phyloP scores from a whole-genome alignment of 768 basidiomycete genomes.

The Suillus cothurnatus region DNA sequence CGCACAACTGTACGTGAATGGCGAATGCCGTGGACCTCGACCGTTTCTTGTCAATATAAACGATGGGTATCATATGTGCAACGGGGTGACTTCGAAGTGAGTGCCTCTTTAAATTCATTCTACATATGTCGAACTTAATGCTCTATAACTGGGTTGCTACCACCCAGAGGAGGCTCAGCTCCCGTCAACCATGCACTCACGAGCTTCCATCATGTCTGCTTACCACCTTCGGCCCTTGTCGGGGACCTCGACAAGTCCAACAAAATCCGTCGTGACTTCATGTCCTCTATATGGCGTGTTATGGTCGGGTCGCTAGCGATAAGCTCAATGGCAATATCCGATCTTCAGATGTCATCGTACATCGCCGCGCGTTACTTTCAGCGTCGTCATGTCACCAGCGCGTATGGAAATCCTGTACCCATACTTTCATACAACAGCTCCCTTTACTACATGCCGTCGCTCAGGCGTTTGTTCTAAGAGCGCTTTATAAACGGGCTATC shows the following conservation, averaged over 20 bases:
- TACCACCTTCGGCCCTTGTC: slow-evolving; percentile 35
- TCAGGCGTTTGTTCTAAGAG: slow-evolving; percentile 38
- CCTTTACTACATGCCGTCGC: slow-evolving; percentile 40
- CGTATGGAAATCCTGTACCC: slow-evolving; percentile 19
- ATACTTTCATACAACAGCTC: slow-evolving; percentile 43
- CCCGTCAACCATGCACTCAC: slow-evolving; percentile 41
- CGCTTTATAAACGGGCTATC: slow-evolving; percentile 27
- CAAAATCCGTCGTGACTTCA: slow-evolving; percentile 22
- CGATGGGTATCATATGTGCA: slow-evolving; percentile 39
- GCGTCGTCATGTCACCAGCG: slow-evolving; percentile 22
- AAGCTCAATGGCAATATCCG: slow-evolving; percentile 26
- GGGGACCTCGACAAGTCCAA: slow-evolving; percentile 23
- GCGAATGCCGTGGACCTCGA: slow-evolving; percentile 37
- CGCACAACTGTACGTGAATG: slow-evolving; percentile 39
- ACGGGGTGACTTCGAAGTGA: slow-evolving; percentile 36
- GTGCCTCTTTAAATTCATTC: background rate
- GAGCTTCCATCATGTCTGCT: slow-evolving; percentile 36
- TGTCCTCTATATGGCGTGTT: slow-evolving; percentile 32
- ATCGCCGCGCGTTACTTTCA: slow-evolving; percentile 35
- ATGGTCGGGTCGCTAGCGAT: slow-evolving; percentile 36
- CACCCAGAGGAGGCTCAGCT: slow-evolving; percentile 28
- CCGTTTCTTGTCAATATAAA: slow-evolving; percentile 42
- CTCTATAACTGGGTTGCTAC: slow-evolving; percentile 15
- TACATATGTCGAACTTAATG: background rate
- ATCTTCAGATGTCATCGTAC: slow-evolving; percentile 23